Evolutionary conservation across 2,329 filamentous ascomycete species (phyloP), one percentile per base, ranked within the genome.

Genomic region (Ophiostoma novo-ulmi): DNA sequence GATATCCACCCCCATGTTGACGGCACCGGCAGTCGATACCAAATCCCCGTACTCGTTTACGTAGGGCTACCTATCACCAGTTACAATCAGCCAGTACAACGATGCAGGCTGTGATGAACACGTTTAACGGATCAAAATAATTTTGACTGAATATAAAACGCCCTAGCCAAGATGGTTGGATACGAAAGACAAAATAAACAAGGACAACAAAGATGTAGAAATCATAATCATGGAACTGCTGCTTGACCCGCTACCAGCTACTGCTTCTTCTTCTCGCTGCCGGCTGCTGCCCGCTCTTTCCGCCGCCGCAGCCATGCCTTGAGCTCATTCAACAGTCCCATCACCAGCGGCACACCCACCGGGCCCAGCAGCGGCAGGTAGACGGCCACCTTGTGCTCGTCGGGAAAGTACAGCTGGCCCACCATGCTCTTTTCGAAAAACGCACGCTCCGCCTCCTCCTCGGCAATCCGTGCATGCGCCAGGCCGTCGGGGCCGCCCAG

Each of bases 341-440:
- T 91, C 7, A 97, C 79, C 68, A 99, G 81, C 52, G 95, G 95
- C 14, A 98, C 94, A 5, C 92, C 93, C 58, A 98, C 89, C 0
- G 95, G 95, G 0, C 95, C 95, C 58, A 99, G 81, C 13, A 99
- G 81, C 1, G 95, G 95, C 75, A 99, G 81, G 78, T 99, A 99
- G 0, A 99, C 95, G 0, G 95, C 95, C 35, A 99, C 88, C 80
- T 98, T 99, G 80, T 99, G 95, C 81, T 99, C 95, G 77, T 99
- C 95, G 0, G 95, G 95, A 79, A 99, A 99, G 80, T 98, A 99
- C 1, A 98, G 89, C 81, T 98, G 95, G 0, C 94, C 95, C 14
- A 99, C 95, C 95, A 99, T 99, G 77, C 92, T 97, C 81, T 97
- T 97, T 80, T 99, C 95, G 75, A 99, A 99, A 80, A 99, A 99